Base-by-base conservation (phyloP, 192 early-diverging fungal genomes). In the Pilobolus umbonatus region DNA sequence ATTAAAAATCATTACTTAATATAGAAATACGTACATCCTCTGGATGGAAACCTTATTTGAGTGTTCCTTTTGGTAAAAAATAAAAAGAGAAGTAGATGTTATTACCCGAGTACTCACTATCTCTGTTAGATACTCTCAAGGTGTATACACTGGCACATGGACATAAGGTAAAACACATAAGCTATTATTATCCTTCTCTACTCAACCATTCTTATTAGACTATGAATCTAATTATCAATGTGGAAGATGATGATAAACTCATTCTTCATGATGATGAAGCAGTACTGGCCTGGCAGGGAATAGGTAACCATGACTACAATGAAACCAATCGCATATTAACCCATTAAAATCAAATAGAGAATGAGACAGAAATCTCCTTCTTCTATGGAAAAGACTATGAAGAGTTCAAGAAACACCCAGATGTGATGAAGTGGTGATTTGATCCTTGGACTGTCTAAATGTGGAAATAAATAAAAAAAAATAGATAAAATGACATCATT, bases 331-430 rank as follows among this genome's bases (percentile, higher is more conserved):
- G 11, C 67, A 39, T 43, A 42, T 42, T 42, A 15, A 15, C 14
- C 19, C 15, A 1, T 17, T 17, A 12, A 15, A 42, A 43, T 49
- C n/a, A 12, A n/a, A n/a, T 14, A 84, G 83, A 80, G 65, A 87
- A 90, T 64, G 93, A 96, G 34, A 88, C 90, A 1, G 93, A 96
- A 66, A 69, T 96, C 8, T 89, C 86, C 5, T 82, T 87, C 61
- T 96, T 94, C 67, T 88, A 87, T 60, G 62, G 61, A 25, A 84
- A 73, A 19, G 64, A 78, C 9, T 96, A 93, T 60, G 77, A 88
- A 26, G 67, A 61, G 15, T 95, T 79, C 71, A 87, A 85, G 61
- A 65, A 67, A 55, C 68, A 93, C 57, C 93, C 93, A 8, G 82
- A 88, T 49, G 17, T 31, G 24, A 86, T 86, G 45, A 88, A 85